These are phyloP conservation scores for Panellus pusillus DNA, from an alignment of 768 basidiomycete genomes.

Conservation along the genomic window DNA sequence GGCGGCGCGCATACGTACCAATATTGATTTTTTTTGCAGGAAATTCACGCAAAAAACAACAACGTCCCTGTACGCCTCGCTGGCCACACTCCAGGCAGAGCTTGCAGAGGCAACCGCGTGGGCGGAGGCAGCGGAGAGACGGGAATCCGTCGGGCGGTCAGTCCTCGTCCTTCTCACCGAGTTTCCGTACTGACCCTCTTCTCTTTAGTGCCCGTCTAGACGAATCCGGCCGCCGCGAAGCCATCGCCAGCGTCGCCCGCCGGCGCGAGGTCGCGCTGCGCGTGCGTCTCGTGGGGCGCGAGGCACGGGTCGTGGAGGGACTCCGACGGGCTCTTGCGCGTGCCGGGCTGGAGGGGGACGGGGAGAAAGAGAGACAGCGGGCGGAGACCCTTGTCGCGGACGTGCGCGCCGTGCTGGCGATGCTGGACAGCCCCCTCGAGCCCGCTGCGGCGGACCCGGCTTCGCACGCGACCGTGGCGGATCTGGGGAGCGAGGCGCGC, in stretches of 20 bases:
- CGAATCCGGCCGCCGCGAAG: constrained; percentile 67
- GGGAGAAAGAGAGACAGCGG: no score
- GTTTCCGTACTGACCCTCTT: constrained; percentile 41
- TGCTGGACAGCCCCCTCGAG: constrained; percentile 37
- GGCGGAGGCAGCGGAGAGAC: not conserved
- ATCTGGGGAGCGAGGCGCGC: constrained; percentile 53
- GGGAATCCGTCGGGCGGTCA: not conserved
- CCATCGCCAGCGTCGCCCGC: constrained; percentile 71
- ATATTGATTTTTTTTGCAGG: no score
- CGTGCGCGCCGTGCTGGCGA: constrained; percentile 33
- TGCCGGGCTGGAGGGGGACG: constrained; percentile 1
- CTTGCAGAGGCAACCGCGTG: not conserved
- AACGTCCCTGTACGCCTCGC: constrained; percentile 59
- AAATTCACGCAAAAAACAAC: constrained; percentile 81
- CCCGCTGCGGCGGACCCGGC: no score
- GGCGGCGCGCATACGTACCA: no score
- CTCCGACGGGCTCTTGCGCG: constrained; percentile 53
- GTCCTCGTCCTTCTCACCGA: constrained; percentile 10
- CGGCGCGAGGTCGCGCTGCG: constrained; percentile 68
- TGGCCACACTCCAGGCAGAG: constrained; percentile 42
- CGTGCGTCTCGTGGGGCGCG: constrained; percentile 61
- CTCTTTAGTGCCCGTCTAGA: constrained; percentile 39
- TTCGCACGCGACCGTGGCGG: constrained; percentile 8
- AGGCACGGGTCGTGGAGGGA: constrained; percentile 57
- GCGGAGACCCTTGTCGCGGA: constrained; percentile 23